Evolutionary conservation across 441 rosid genomes (phyloP).

Genomic region (Omphalea diandra): DNA sequence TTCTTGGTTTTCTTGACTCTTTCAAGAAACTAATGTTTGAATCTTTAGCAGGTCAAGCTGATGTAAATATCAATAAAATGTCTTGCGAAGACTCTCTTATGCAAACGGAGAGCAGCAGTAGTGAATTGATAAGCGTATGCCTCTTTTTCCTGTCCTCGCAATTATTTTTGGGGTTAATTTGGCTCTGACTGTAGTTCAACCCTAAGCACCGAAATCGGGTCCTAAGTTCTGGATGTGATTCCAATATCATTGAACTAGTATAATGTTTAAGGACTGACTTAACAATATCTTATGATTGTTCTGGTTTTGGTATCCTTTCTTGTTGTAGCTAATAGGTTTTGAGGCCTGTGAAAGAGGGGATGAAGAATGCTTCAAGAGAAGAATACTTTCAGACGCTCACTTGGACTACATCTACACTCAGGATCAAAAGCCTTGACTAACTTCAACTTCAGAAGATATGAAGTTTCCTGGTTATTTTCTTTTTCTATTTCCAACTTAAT

Average conservation of each 20-base stretch:
- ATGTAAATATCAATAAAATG: slow-evolving; percentile 27
- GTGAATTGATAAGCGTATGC: slow-evolving; percentile 36
- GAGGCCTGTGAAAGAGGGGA: slow-evolving; percentile 46
- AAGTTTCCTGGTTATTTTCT: slow-evolving; percentile 9
- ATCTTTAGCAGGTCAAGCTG: slow-evolving; percentile 32
- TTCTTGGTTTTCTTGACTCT: not conserved
- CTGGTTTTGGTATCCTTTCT: slow-evolving; percentile 1
- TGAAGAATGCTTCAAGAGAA: slow-evolving; percentile 62
- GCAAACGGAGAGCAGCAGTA: slow-evolving; percentile 25
- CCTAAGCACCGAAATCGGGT: too few relatives aligned
- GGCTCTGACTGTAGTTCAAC: too few relatives aligned
- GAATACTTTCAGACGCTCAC: slow-evolving; percentile 63
- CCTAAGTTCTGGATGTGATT: too few relatives aligned
- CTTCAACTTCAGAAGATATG: not conserved
- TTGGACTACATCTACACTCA: slow-evolving; percentile 87
- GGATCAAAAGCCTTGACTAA: slow-evolving; percentile 51
- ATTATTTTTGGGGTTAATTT: too few relatives aligned
- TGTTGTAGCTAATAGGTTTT: slow-evolving; percentile 44
- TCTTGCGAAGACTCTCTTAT: slow-evolving; percentile 21
- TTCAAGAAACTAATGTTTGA: slow-evolving; percentile 9
- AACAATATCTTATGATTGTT: not conserved
- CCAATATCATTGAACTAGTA: too few relatives aligned
- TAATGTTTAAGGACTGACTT: not conserved
- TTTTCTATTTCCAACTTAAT: not conserved
- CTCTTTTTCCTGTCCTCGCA: not conserved